Conservation (phyloP, 164 flowering plant species). For the Warburgia ugandensis region DNA sequence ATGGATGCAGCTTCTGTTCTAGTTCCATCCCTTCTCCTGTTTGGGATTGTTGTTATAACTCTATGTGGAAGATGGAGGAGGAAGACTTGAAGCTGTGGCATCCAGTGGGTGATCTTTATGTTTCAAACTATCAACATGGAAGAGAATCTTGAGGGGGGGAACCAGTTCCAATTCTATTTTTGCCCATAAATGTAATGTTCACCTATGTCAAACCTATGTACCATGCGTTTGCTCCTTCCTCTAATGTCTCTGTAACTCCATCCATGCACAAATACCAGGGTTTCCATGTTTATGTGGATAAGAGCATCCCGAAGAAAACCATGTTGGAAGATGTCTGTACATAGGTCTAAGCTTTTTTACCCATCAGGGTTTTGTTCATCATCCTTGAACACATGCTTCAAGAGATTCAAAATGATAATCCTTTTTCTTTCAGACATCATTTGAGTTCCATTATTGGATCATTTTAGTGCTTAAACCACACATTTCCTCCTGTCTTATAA, state of each 20-base stretch:
- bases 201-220: constrained; percentile 15
- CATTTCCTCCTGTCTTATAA: no score
- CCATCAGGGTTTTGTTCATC: no score
- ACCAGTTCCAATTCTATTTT: constrained; percentile 10
- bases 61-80: constrained; percentile 57
- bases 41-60: constrained; percentile 56
- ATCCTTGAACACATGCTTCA: no score
- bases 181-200: constrained; percentile 20
- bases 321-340: not conserved
- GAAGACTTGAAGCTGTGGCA: constrained; percentile 41
- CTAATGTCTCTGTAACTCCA: constrained; percentile 1
- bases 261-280: constrained; percentile 2
- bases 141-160: constrained; percentile 14
- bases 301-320: not conserved
- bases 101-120: constrained; percentile 26
- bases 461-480: no score
- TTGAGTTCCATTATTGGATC: no score
- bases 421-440: no score
- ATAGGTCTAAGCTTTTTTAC: not conserved
- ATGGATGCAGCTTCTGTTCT: constrained; percentile 24
- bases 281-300: not conserved
- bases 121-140: constrained; percentile 21
- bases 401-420: no score
- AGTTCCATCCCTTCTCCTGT: constrained; percentile 51
- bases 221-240: constrained; percentile 8